Evolutionary conservation across 345 rosid species (phyloP).

Genomic region (Populus nigra): DNA sequence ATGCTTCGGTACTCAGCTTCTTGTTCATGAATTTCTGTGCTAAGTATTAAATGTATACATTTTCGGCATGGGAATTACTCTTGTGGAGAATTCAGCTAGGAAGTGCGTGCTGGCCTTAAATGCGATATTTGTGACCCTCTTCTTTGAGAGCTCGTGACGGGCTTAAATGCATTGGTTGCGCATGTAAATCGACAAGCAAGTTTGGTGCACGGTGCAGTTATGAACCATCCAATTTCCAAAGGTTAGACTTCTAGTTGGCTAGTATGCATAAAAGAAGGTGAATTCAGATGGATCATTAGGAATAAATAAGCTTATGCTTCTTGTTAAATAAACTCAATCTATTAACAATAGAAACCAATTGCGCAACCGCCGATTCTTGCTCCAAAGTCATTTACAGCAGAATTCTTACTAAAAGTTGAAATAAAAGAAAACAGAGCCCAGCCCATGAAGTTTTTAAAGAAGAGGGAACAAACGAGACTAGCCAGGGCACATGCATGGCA

Average conservation of each 20-base stretch:
- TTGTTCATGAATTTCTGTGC: not conserved
- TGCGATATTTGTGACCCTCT: not conserved
- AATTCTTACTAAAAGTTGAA: too few relatives aligned
- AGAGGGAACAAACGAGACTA: too few relatives aligned
- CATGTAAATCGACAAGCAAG: not conserved
- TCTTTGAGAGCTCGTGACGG: not conserved
- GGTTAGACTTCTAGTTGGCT: not conserved
- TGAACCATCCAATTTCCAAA: too few relatives aligned
- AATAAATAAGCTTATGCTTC: too few relatives aligned
- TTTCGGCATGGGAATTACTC: not conserved
- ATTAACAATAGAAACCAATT: too few relatives aligned
- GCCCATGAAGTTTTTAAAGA: not conserved
- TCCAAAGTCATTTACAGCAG: too few relatives aligned
- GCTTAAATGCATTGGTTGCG: conserved; percentile 2
- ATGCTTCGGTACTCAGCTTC: not conserved
- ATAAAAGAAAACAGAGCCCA: not conserved
- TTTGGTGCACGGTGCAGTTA: not conserved
- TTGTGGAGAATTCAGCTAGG: not conserved
- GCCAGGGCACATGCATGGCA: not conserved
- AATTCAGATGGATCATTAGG: not conserved
- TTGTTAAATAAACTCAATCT: too few relatives aligned
- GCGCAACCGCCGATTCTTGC: too few relatives aligned
- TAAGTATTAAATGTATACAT: not conserved
- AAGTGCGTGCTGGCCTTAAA: conserved; percentile 3
- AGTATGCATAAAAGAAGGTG: not conserved